These are phyloP conservation scores for Phytophthora fragariaefolia DNA, from an alignment of 352 stramenopile species.

Conservation along the genomic window DNA sequence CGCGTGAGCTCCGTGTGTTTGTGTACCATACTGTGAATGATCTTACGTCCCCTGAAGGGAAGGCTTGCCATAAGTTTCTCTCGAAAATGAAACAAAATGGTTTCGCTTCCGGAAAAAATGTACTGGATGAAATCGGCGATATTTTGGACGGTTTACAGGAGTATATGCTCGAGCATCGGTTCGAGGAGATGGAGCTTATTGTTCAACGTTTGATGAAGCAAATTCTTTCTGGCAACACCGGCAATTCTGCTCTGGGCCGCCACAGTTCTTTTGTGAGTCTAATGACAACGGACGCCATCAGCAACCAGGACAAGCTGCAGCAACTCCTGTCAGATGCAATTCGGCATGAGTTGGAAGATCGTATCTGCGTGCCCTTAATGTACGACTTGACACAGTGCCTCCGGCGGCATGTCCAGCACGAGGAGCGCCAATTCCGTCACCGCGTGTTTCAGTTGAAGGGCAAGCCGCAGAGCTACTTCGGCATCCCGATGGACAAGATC, in stretches of 20 bases:
- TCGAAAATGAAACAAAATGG: constrained; percentile 58
- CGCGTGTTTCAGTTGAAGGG: constrained; percentile 68
- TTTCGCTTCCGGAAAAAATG: constrained; percentile 53
- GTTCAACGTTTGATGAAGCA: constrained; percentile 70
- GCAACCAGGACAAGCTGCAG: constrained; percentile 78
- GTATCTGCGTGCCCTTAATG: constrained; percentile 84
- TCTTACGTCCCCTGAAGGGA: constrained; percentile 76
- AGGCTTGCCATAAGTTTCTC: constrained; percentile 80
- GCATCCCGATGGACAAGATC: constrained; percentile 79
- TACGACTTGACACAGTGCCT: constrained; percentile 54
- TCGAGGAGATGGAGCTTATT: constrained; percentile 76
- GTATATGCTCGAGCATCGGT: constrained; percentile 89
- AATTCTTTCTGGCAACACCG: constrained; percentile 25
- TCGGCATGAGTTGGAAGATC: constrained; percentile 83
- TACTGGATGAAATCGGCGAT: constrained; percentile 77
- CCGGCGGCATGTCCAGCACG: constrained; percentile 55
- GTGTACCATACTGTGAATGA: constrained; percentile 87
- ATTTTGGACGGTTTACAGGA: constrained; percentile 86
- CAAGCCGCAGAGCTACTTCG: constrained; percentile 86
- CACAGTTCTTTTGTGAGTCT: constrained; percentile 78
- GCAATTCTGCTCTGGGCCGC: constrained; percentile 33
- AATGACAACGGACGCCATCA: constrained; percentile 61
- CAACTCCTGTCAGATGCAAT: constrained; percentile 84
- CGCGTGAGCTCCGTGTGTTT: constrained; percentile 76
- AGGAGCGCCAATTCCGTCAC: constrained; percentile 79